These are phyloP conservation scores for Paramecium tetraurelia DNA, from an alignment of 73 alveolate species.

Conservation along the genomic window DNA sequence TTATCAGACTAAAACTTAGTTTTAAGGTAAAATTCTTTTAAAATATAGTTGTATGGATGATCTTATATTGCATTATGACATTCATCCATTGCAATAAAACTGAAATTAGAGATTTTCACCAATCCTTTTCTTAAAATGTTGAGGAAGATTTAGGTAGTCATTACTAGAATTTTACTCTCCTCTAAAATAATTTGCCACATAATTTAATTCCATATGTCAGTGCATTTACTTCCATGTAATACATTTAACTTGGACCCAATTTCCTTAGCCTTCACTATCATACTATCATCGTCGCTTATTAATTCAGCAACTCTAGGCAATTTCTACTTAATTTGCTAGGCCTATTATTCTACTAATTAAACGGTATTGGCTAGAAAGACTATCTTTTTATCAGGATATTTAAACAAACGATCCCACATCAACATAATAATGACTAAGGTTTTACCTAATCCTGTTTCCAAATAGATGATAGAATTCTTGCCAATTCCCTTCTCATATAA, in stretches of 20 bases:
- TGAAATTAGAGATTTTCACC: not conserved
- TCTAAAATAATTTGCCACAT: conserved; percentile 1
- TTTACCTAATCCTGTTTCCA: conserved; percentile 59
- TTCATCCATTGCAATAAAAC: conserved; percentile 8
- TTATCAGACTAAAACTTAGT: not conserved
- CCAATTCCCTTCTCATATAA: conserved; percentile 4
- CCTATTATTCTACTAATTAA: not conserved
- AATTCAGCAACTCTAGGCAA: conserved; percentile 36
- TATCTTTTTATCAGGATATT: not conserved
- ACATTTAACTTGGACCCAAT: not conserved
- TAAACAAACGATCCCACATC: conserved; percentile 1
- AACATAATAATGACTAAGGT: conserved; percentile 50
- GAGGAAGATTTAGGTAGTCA: not conserved
- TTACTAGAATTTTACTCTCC: not conserved
- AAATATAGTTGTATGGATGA: conserved; percentile 6
- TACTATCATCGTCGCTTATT: not conserved
- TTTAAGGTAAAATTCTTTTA: not conserved
- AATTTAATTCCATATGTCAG: not conserved
- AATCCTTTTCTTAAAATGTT: conserved; percentile 3
- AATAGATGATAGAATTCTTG: conserved; percentile 29
- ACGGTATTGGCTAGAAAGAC: not conserved
- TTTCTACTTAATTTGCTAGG: not conserved
- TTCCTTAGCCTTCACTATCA: not conserved
- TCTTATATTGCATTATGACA: conserved; percentile 20
- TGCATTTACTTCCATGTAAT: conserved; percentile 17